Base-by-base conservation (phyloP, 106 monocot species). In the Dioscorea zingiberensis region DNA sequence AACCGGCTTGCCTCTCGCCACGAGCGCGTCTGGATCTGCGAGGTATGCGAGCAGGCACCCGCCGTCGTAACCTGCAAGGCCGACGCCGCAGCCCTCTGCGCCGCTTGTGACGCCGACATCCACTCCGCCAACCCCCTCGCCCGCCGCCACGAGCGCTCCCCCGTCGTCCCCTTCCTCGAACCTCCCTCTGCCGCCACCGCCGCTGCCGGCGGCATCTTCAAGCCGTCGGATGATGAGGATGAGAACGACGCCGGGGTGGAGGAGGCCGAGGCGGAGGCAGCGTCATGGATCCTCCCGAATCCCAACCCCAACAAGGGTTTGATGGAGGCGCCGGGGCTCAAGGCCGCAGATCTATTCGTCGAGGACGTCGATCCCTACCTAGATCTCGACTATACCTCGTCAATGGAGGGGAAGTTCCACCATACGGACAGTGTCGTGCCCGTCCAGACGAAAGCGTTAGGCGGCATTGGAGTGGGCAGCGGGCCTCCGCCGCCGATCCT, bases 381-480 rank as follows among this genome's bases (percentile, higher is more conserved):
- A 0, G 58, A 58, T 58, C 58, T 58, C 24, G 58, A 58, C 9
- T 58, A 21, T 13, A 25, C 58, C 24, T n/a, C n/a, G n/a, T n/a
- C n/a, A n/a, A n/a, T n/a, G n/a, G n/a, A n/a, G n/a, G n/a, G n/a
- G n/a, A n/a, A n/a, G n/a, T n/a, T n/a, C n/a, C n/a, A n/a, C n/a
- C n/a, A n/a, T n/a, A n/a, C n/a, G n/a, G 58, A 58, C 58, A 58
- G 58, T 4, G 24, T 58, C 58, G 58, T 58, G 8, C 58, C 58
- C 22, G 58, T 58, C 22, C 22, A n/a, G 13, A 24, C 22, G 8
- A 58, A 58, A 8, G 21, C 21, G 58, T 23, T 24, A n/a, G n/a
- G n/a, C n/a, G n/a, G n/a, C n/a, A n/a, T n/a, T n/a, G n/a, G n/a
- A n/a, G n/a, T n/a, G n/a, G n/a, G n/a, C n/a, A n/a, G n/a, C n/a